phyloP scores from a whole-genome alignment of 2,329 filamentous ascomycete species.

The Sclerotinia nivalis region DNA sequence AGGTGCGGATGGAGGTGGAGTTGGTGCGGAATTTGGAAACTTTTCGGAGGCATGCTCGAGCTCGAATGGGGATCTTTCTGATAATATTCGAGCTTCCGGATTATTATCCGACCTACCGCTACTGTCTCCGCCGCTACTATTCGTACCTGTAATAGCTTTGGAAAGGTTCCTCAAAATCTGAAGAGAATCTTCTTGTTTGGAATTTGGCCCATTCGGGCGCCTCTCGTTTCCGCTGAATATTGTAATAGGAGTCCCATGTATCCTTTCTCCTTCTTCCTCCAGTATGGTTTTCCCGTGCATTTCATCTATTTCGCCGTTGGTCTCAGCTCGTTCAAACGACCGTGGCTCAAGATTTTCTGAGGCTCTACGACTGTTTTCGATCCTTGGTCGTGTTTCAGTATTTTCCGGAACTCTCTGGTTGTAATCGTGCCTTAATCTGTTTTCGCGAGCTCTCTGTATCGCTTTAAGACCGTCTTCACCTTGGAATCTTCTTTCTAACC shows the following conservation, averaged over 20 bases:
- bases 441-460: slow-evolving; percentile 19
- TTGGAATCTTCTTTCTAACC: slow-evolving; percentile 27
- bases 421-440: slow-evolving; percentile 10
- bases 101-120: slow-evolving; percentile 33
- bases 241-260: slow-evolving; percentile 31
- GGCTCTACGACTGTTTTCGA: background rate
- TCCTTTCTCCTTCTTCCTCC: slow-evolving; percentile 32
- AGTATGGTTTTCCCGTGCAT: slow-evolving; percentile 33
- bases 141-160: slow-evolving; percentile 18
- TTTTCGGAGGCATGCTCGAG: slow-evolving; percentile 35
- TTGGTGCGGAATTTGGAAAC: slow-evolving; percentile 30
- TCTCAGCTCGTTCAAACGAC: slow-evolving; percentile 15
- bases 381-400: background rate
- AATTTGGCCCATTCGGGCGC: background rate
- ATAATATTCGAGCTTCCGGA: slow-evolving; percentile 36
- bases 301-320: slow-evolving; percentile 22
- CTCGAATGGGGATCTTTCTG: slow-evolving; percentile 36
- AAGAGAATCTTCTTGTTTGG: slow-evolving; percentile 25
- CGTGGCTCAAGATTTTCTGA: background rate
- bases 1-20: slow-evolving; percentile 26
- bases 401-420: slow-evolving; percentile 10
- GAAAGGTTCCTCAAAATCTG: slow-evolving; percentile 23
- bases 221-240: slow-evolving; percentile 26
- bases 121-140: slow-evolving; percentile 21
- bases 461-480: slow-evolving; percentile 8